Conservation (phyloP, 768 basidiomycete species). For the Phanerodontia chrysosporium region DNA sequence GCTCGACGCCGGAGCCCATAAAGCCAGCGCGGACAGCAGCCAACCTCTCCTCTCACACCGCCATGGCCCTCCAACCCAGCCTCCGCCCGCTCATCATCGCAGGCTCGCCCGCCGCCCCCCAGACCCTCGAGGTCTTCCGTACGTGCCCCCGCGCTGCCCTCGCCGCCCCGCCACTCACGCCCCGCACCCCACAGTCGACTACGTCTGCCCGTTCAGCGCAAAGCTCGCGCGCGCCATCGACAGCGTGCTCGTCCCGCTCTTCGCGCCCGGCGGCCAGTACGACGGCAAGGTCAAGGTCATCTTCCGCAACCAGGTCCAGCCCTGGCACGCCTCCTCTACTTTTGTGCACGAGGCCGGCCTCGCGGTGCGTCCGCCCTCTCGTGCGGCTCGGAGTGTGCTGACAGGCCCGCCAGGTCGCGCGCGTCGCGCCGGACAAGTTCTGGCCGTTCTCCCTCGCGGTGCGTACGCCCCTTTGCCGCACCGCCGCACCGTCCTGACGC, state of each 20-base stretch:
- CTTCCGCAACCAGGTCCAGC: conserved; percentile 68
- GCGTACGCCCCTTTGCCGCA: conserved; percentile 14
- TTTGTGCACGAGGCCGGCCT: conserved; percentile 79
- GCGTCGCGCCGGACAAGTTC: conserved; percentile 69
- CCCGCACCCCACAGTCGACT: conserved; percentile 59
- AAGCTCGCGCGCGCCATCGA: conserved; percentile 62
- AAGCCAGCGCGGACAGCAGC: neutral
- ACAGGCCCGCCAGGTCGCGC: conserved; percentile 47
- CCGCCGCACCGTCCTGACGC: neutral
- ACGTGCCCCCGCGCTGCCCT: conserved; percentile 22
- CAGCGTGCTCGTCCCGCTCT: conserved; percentile 51
- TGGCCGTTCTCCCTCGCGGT: conserved; percentile 75
- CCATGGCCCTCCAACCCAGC: conserved; percentile 78
- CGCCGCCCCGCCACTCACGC: neutral
- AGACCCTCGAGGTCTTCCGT: conserved; percentile 81
- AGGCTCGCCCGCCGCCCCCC: conserved; percentile 56
- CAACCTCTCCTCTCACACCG: neutral
- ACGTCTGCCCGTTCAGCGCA: conserved; percentile 80
- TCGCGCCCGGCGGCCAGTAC: conserved; percentile 58
- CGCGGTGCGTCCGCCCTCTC: conserved; percentile 45
- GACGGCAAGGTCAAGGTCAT: conserved; percentile 71
- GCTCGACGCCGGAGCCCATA: neutral
- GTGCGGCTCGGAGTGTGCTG: neutral
- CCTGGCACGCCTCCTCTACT: conserved; percentile 77
- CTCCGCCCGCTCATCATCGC: conserved; percentile 61